phyloP scores from a whole-genome alignment of 805 yeast genomes.

The Ogataea methanolica region DNA sequence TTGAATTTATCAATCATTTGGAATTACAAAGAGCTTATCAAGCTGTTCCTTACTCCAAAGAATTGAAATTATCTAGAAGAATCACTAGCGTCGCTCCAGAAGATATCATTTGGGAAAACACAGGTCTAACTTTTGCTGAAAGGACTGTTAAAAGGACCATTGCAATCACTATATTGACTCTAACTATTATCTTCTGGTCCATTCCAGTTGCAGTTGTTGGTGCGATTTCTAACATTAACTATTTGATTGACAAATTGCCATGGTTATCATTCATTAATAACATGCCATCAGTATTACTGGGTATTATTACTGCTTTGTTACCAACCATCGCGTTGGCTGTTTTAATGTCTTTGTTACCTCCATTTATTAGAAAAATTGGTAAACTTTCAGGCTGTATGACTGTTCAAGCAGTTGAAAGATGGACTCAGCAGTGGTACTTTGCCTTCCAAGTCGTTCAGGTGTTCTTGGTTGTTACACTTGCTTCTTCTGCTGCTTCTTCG shows the following conservation, averaged over 20 bases:
- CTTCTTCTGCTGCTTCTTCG: constrained; percentile 81
- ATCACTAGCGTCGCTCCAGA: constrained; percentile 69
- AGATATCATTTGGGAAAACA: constrained; percentile 81
- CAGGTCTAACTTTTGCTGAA: constrained; percentile 51
- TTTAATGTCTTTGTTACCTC: constrained; percentile 84
- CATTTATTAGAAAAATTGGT: constrained; percentile 75
- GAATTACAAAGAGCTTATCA: constrained; percentile 90
- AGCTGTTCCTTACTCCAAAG: constrained; percentile 55
- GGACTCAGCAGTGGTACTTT: constrained; percentile 84
- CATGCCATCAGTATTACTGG: constrained; percentile 66
- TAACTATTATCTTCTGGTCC: constrained; percentile 84
- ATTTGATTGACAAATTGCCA: constrained; percentile 62
- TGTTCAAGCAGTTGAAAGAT: constrained; percentile 65
- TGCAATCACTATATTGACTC: constrained; percentile 61
- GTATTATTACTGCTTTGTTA: constrained; percentile 81
- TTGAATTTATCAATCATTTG: constrained; percentile 78
- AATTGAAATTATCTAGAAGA: constrained; percentile 42
- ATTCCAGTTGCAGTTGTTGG: constrained; percentile 98
- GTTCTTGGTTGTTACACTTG: constrained; percentile 75
- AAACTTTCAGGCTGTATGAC: constrained; percentile 69
- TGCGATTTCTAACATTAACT: constrained; percentile 80
- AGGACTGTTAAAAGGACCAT: constrained; percentile 52
- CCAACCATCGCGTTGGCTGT: constrained; percentile 80
- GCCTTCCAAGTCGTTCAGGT: constrained; percentile 90
- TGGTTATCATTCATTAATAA: constrained; percentile 74